phyloP scores from a whole-genome alignment of 129 eudicot genomes.

The Escallonia herrerae region DNA sequence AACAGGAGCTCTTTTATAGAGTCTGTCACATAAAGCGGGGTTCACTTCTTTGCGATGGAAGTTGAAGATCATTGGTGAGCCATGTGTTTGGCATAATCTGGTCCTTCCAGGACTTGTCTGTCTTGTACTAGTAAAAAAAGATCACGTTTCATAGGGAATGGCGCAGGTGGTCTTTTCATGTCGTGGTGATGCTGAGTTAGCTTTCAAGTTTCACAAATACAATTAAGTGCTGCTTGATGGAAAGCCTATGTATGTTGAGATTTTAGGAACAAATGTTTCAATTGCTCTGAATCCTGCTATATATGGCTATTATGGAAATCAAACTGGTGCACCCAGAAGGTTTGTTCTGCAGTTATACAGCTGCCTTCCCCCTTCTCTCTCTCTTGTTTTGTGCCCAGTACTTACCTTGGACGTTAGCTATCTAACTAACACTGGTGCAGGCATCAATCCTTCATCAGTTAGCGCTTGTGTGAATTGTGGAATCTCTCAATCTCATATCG shows the following conservation, averaged over 20 bases:
- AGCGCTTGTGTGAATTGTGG: no score
- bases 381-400: no score
- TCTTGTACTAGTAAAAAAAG: slow-evolving; percentile 11
- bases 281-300: slow-evolving; percentile 4
- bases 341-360: background rate
- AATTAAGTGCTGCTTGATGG: slow-evolving; percentile 41
- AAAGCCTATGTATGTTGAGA: slow-evolving; percentile 38
- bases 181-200: slow-evolving; percentile 46
- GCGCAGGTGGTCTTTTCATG: slow-evolving; percentile 51
- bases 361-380: no score
- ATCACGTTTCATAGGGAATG: slow-evolving; percentile 34
- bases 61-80: slow-evolving; percentile 56
- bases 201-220: slow-evolving; percentile 48
- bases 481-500: no score
- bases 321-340: slow-evolving; percentile 35
- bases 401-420: no score
- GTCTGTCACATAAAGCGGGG: slow-evolving; percentile 45
- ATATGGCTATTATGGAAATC: slow-evolving; percentile 16
- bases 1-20: slow-evolving; percentile 52
- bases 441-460: no score
- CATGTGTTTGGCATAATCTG: slow-evolving; percentile 14
- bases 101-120: slow-evolving; percentile 10
- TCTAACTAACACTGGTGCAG: no score
- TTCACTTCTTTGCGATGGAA: slow-evolving; percentile 44
- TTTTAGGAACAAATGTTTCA: slow-evolving; percentile 32